These are phyloP conservation scores for Viola pubescens DNA, from an alignment of 441 rosid species.

Conservation along the genomic window DNA sequence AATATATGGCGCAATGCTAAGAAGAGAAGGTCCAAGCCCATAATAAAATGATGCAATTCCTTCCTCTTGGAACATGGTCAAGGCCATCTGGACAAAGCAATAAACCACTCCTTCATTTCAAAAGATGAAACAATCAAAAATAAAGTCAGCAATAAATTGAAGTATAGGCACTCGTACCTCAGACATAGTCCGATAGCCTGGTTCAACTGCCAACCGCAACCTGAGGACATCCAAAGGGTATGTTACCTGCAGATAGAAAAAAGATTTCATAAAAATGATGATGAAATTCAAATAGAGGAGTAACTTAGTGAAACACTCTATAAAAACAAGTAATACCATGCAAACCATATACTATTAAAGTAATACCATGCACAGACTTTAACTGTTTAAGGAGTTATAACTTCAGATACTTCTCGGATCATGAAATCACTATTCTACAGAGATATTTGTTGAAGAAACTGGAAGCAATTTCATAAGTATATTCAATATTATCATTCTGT, in stretches of 20 bases:
- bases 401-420: neutral
- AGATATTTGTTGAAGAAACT: slow-evolving; percentile 1
- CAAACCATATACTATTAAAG: neutral
- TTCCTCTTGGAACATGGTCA: slow-evolving; percentile 92
- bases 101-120: slow-evolving; percentile 9
- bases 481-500: too few relatives aligned
- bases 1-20: slow-evolving; percentile 94
- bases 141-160: neutral
- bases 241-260: slow-evolving; percentile 47
- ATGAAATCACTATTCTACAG: neutral
- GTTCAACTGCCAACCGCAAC: slow-evolving; percentile 91
- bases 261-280: neutral
- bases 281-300: slow-evolving; percentile 1
- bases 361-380: neutral
- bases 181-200: slow-evolving; percentile 79
- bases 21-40: slow-evolving; percentile 94
- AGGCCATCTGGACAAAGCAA: slow-evolving; percentile 54
- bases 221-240: slow-evolving; percentile 96
- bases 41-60: slow-evolving; percentile 80
- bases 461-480: neutral
- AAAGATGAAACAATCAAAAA: slow-evolving; percentile 14
- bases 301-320: neutral
- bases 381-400: neutral
- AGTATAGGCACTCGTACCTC: slow-evolving; percentile 45
- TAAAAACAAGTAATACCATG: neutral